These are phyloP conservation scores for Aspergillus sp. DNA, from an alignment of 2,329 filamentous ascomycete species.

Conservation along the genomic window DNA sequence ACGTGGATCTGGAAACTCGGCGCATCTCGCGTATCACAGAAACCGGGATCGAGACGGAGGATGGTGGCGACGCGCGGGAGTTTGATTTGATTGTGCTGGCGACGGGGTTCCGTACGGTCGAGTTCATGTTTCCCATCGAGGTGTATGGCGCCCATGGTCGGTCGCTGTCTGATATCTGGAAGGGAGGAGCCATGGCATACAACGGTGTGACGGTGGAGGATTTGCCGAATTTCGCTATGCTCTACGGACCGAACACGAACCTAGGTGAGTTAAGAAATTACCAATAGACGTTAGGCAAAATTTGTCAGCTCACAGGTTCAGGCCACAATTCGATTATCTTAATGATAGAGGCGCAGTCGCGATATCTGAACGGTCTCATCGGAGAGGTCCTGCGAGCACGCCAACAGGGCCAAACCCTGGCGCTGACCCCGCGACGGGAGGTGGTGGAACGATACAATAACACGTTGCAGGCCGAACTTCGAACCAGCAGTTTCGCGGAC, in stretches of 20 bases:
- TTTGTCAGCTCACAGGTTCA: not conserved
- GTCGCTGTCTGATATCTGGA: constrained; percentile 46
- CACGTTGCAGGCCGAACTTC: constrained; percentile 38
- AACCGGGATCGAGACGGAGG: constrained; percentile 41
- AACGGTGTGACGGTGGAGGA: constrained; percentile 45
- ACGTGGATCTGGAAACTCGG: constrained; percentile 46
- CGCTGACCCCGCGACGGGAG: constrained; percentile 37
- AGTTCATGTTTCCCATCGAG: constrained; percentile 52
- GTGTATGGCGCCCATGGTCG: constrained; percentile 41
- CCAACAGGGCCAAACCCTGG: constrained; percentile 31
- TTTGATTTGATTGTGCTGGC: constrained; percentile 52
- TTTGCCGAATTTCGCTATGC: constrained; percentile 50
- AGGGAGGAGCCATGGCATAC: constrained; percentile 43
- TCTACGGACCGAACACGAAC: constrained; percentile 53
- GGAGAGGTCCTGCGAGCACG: constrained; percentile 41
- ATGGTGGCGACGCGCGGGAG: constrained; percentile 29
- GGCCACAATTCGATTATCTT: constrained; percentile 52
- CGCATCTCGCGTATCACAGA: constrained; percentile 41
- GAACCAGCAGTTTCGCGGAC: constrained; percentile 44
- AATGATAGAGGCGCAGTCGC: constrained; percentile 54
- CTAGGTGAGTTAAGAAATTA: constrained; percentile 19
- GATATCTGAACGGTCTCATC: constrained; percentile 47
- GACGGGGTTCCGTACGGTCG: constrained; percentile 51
- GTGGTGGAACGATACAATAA: constrained; percentile 40
- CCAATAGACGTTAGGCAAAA: too few species aligned